These are phyloP conservation scores for Candida smagusa DNA, from an alignment of 1,139 yeast species.

Conservation along the genomic window DNA sequence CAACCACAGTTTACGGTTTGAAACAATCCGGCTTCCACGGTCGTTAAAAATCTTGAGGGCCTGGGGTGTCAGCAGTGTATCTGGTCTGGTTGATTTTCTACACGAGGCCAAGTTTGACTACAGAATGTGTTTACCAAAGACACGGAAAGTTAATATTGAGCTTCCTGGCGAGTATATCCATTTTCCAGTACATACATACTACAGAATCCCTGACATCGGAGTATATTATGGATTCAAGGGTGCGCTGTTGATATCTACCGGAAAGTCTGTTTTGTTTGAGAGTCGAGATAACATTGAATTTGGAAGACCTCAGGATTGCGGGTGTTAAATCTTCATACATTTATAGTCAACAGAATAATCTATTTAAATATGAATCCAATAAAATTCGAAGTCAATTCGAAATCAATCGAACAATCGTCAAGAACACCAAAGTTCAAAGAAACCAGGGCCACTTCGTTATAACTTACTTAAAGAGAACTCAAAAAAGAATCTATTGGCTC, in stretches of 20 bases:
- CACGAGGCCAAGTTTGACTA: too few relatives aligned
- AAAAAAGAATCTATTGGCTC: constrained; percentile 26
- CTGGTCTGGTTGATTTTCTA: constrained; percentile 1
- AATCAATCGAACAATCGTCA: too few relatives aligned
- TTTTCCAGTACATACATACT: constrained; percentile 2
- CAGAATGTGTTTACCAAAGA: too few relatives aligned
- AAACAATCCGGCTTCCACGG: not conserved
- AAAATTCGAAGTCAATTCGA: too few relatives aligned
- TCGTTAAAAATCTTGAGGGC: constrained; percentile 2
- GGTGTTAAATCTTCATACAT: too few relatives aligned
- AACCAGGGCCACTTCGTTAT: too few relatives aligned
- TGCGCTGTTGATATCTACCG: not conserved
- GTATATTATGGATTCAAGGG: not conserved
- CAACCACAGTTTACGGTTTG: not conserved
- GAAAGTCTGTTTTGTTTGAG: not conserved
- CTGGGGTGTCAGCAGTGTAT: constrained; percentile 1
- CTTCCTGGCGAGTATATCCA: too few relatives aligned
- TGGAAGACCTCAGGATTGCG: too few relatives aligned
- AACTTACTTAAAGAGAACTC: constrained; percentile 17
- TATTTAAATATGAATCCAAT: too few relatives aligned
- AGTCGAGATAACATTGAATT: not conserved
- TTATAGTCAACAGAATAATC: too few relatives aligned
- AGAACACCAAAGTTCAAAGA: too few relatives aligned
- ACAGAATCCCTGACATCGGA: constrained; percentile 1
- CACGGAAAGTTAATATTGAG: too few relatives aligned